Base-by-base conservation (phyloP, 345 rosid genomes). In the Firmiana major region DNA sequence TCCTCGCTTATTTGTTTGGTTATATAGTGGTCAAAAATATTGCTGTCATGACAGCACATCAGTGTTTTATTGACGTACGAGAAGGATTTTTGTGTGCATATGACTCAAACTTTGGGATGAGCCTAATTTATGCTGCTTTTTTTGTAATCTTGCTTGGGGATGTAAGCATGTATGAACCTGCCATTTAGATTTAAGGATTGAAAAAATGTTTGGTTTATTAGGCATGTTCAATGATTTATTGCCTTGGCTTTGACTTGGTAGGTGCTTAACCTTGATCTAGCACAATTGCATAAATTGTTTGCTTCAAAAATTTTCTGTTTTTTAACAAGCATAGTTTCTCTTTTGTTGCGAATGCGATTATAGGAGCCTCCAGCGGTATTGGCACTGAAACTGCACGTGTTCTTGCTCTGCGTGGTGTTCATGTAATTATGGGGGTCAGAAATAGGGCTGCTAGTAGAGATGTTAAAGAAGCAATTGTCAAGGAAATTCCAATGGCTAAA, bases 321-420 rank as follows among this genome's bases (percentile, higher is more conserved):
- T 17, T 34, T 51, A 49, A 28, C 60, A 16, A 70, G 59, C 43
- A 31, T 53, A 22, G 28, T 40, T 76, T 12, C 38, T 65, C 40
- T 65, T 64, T 51, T 40, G 22, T 66, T 73, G 53, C 8, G 9
- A 6, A 45, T 13, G 9, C 21, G 63, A 62, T 75, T 57, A 3
- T 77, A 93, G 97, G 93, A 83, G 93, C 93, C 72, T 90, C 97
- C 16, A 92, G 93, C 75, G 97, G 97, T 65, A 88, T 93, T 73
- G 94, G 94, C 2, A 66, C 77, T 45, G 97, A 92, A 84, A 93
- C 98, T 1, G 73, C 88, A 0, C 88, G 97, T 13, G 94, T 93
- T 72, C 94, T 93, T 71, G 97, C 97, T 12, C 77, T 89, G 77
- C 94, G 91, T 7, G 98, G 93, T 71, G 93, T 87, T 45, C 87